phyloP scores from a whole-genome alignment of 805 yeast genomes.

The Ogataea neopini region DNA sequence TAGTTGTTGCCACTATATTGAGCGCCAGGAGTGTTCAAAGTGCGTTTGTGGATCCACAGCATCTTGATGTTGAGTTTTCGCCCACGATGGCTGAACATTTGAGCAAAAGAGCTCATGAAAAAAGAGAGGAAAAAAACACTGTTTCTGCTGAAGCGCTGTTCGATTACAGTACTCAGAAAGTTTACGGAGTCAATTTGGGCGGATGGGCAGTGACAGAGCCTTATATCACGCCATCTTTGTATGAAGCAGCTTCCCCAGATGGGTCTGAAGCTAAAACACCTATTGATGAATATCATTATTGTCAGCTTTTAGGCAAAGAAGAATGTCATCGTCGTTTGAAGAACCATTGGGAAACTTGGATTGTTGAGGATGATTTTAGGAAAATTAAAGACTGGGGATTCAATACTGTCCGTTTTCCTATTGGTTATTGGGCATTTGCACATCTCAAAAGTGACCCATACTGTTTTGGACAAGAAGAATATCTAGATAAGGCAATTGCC shows the following conservation, averaged over 20 bases:
- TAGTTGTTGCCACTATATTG: neutral
- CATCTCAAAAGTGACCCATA: slow-evolving; percentile 56
- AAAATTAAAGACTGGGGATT: slow-evolving; percentile 54
- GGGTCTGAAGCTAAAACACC: slow-evolving; percentile 45
- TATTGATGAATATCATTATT: slow-evolving; percentile 60
- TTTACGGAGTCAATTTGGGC: slow-evolving; percentile 57
- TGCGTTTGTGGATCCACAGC: neutral
- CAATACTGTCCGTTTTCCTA: slow-evolving; percentile 73
- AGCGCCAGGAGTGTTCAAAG: neutral
- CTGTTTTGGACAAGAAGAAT: slow-evolving; percentile 63
- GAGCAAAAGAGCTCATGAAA: slow-evolving; percentile 7
- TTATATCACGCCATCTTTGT: slow-evolving; percentile 66
- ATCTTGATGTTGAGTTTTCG: slow-evolving; percentile 10
- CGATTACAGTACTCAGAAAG: slow-evolving; percentile 29
- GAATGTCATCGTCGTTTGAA: slow-evolving; percentile 45
- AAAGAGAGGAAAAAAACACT: slow-evolving; percentile 10
- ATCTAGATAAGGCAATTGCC: slow-evolving; percentile 60
- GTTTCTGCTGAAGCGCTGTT: slow-evolving; percentile 9
- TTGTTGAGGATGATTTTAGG: slow-evolving; percentile 57
- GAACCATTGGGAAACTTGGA: slow-evolving; percentile 59
- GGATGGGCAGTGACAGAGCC: slow-evolving; percentile 78
- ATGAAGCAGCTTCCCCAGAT: slow-evolving; percentile 34
- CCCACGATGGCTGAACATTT: slow-evolving; percentile 11
- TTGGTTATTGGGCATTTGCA: slow-evolving; percentile 81
- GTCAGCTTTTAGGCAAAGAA: slow-evolving; percentile 48